Base-by-base conservation (phyloP, 257 asterid genomes). In the Nicotiana noctiflora region DNA sequence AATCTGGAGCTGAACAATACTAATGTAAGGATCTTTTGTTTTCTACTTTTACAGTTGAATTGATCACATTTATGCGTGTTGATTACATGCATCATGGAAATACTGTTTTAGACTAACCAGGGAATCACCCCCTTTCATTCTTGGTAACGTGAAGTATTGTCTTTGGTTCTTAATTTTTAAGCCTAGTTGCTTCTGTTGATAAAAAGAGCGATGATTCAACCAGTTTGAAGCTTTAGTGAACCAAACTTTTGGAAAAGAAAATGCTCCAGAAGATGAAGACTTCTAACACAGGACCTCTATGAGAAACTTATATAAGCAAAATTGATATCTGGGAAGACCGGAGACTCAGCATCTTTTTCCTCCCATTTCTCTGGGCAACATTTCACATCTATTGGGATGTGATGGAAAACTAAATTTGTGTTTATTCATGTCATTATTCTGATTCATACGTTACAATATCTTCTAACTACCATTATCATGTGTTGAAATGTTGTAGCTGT, bases 1-100 rank as follows among this genome's bases (percentile, higher is more conserved):
- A 95, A 93, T 84, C 90, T 95, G 37, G 99, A 95, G 79, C 86
- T 95, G 62, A 89, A 86, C 88, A 85, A 95, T 79, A 95, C 99
- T 31, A 92, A 92, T 82, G 99, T 91, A 84, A 91, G 96, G 75
- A 61, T 15, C 17, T 63, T 70, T 14, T 11, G 13, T 75, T 77
- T 40, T 10, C 66, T 40, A n/a, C 34, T 80, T 25, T n/a, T 53
- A 44, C 17, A 37, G 57, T 70, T 70, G 23, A 55, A 6, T 6
- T 55, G 9, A 15, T 55, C 61, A 55, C 61, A 55, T 17, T 18
- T 18, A 55, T 18, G 61, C 19, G 18, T 55, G n/a, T 55, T 18
- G 61, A 55, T 55, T 55, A 18, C 23, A 55, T 6, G 9, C 23
- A 55, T 55, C 61, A 6, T 18, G 61, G 61, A 55, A 18, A 18